Base-by-base conservation (phyloP, 148 eudicot species). In the Limonium bicolor region DNA sequence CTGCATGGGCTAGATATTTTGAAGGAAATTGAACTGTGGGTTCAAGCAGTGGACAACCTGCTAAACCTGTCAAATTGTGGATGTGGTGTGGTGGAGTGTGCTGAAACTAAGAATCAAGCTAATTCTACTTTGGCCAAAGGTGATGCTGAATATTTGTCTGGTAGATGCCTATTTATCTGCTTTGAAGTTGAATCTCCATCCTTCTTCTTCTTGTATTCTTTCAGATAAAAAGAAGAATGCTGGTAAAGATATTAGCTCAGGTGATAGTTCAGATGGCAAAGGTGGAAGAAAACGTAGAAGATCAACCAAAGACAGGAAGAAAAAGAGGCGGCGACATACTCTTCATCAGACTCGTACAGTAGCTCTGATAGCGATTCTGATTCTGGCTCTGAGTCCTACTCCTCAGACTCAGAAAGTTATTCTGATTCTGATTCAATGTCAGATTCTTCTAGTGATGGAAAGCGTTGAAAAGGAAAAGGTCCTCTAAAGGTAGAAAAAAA, bases 271-370 rank as follows among this genome's bases (percentile, higher is more conserved):
- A 31, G 88, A 73, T 65, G 69, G 59, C 31, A 56, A 67, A 56
- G 66, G 45, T 36, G 75, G 66, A 54, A 66, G 61, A 42, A 73
- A 74, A 19, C 73, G 64, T 54, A 72, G 63, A 64, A 55, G 53
- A 52, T 39, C 74, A 21, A 32, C 58, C 15, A 81, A 67, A 44
- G 78, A 78, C 56, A 67, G 44, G 41, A 73, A 72, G 66, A 84
- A 68, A 45, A 87, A 72, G 63, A 76, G 78, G 47, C 73, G 69
- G 65, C 70, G 77, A 60, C n/a, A n/a, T 63, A 71, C 68, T 76
- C 85, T 49, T 84, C 99, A 46, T 82, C 96, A 21, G 94, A 86
- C 40, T 86, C 96, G 27, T 61, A 60, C 40, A 72, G 75, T 63
- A 62, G 58, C 45, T 51, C 64, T 20, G 56, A 20, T 20, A 48